Percentiles rank a stretch among this genome's conserved stretches.
These are phyloP conservation scores for Adansonia rubrostipa DNA, from an alignment of 441 rosid species.

Conservation along the genomic window DNA sequence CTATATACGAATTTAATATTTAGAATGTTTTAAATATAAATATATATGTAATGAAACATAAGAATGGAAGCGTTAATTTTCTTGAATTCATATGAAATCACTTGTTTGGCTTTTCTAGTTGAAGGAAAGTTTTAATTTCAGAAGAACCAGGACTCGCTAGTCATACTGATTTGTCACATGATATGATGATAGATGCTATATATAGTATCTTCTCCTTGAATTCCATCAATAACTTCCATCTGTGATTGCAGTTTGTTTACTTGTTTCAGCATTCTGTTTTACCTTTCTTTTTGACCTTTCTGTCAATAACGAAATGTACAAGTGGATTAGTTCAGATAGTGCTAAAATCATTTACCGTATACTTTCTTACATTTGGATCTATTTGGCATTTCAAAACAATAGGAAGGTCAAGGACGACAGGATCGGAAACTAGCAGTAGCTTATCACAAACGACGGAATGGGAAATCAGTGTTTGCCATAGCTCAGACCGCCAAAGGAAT, in stretches of 20 bases:
- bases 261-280: not conserved
- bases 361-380: not conserved
- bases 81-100: not conserved
- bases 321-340: constrained; percentile 7
- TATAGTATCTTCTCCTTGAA: constrained; percentile 1
- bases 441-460: constrained; percentile 60
- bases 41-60: too few species aligned
- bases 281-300: not conserved
- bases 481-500: constrained; percentile 75
- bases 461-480: constrained; percentile 66
- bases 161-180: not conserved
- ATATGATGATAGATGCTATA: not conserved
- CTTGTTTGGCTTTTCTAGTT: not conserved
- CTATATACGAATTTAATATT: too few species aligned
- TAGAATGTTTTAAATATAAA: too few species aligned
- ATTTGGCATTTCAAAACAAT: constrained; percentile 34
- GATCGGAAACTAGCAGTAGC: constrained; percentile 90
- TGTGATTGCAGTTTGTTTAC: not conserved
- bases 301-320: not conserved
- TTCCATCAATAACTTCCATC: not conserved
- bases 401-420: constrained; percentile 92
- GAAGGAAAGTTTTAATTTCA: not conserved
- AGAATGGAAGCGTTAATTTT: too few species aligned
- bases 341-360: not conserved
- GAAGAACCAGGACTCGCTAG: not conserved